A percentile compares a stretch with the other conserved stretches of the same genome.
Conservation (phyloP, 441 rosid genomes). For the Breynia disticha region DNA sequence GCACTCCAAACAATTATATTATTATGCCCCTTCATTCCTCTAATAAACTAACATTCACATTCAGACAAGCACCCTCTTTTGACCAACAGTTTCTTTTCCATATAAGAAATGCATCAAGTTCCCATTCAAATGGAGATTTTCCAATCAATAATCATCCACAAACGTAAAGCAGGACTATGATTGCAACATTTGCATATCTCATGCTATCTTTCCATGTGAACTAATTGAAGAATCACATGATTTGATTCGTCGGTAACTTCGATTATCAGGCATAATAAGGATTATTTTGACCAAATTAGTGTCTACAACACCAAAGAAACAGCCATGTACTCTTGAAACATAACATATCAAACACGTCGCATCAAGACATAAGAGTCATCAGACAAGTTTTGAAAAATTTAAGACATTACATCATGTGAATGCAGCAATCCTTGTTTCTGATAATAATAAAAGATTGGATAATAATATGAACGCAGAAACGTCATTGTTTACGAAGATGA, state of each 20-base stretch:
- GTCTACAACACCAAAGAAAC: too few species aligned
- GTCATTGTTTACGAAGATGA: too few species aligned
- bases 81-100: too few species aligned
- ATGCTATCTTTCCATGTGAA: conserved; percentile 37
- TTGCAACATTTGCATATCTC: conserved; percentile 20
- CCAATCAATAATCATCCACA: conserved; percentile 9
- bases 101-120: conserved; percentile 2
- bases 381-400: background rate
- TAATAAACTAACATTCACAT: background rate
- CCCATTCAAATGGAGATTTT: conserved; percentile 23
- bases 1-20: background rate
- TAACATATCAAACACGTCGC: conserved; percentile 14
- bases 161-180: conserved; percentile 13
- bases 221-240: conserved; percentile 28
- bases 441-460: background rate
- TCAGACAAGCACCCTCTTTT: too few species aligned
- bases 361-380: background rate
- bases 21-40: conserved; percentile 9
- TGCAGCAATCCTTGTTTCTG: background rate
- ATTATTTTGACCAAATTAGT: conserved; percentile 10
- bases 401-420: conserved; percentile 18
- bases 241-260: conserved; percentile 18
- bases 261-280: conserved; percentile 2
- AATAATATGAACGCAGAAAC: background rate
- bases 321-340: conserved; percentile 16